phyloP scores from a whole-genome alignment of 441 rosid genomes.

The Corymbia calophylla region DNA sequence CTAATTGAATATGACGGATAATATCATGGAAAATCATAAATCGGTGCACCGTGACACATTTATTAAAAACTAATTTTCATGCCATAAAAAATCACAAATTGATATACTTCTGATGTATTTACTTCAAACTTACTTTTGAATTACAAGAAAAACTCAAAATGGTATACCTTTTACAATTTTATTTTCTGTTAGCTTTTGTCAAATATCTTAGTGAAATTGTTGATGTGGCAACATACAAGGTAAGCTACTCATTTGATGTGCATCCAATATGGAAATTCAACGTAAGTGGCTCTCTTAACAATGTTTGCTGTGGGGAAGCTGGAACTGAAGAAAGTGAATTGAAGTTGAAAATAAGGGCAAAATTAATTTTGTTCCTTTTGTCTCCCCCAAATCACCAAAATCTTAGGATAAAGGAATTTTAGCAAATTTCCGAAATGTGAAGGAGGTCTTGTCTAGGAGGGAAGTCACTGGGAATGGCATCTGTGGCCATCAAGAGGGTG shows the following conservation, averaged over 20 bases:
- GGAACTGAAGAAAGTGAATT: neutral
- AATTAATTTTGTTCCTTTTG: neutral
- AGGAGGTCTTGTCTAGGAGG: neutral
- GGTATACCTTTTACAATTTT: fast-evolving
- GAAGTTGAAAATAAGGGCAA: neutral
- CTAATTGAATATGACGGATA: neutral
- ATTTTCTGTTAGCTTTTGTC: neutral
- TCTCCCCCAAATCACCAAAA: neutral
- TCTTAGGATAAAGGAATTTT: neutral
- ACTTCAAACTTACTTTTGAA: neutral
- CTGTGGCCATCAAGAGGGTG: neutral
- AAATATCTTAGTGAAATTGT: neutral
- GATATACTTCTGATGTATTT: fast-evolving
- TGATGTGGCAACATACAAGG: neutral
- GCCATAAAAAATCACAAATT: neutral
- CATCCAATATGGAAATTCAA: neutral
- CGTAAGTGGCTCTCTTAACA: neutral
- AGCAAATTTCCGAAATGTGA: neutral
- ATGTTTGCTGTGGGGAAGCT: neutral
- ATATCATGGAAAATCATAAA: neutral
- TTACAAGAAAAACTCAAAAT: neutral
- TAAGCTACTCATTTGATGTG: neutral
- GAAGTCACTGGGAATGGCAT: neutral
- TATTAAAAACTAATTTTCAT: neutral
- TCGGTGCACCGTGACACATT: fast-evolving